Evolutionary conservation across 2,329 filamentous ascomycete species (phyloP).

Genomic region (Mycosphaerella sp.): DNA sequence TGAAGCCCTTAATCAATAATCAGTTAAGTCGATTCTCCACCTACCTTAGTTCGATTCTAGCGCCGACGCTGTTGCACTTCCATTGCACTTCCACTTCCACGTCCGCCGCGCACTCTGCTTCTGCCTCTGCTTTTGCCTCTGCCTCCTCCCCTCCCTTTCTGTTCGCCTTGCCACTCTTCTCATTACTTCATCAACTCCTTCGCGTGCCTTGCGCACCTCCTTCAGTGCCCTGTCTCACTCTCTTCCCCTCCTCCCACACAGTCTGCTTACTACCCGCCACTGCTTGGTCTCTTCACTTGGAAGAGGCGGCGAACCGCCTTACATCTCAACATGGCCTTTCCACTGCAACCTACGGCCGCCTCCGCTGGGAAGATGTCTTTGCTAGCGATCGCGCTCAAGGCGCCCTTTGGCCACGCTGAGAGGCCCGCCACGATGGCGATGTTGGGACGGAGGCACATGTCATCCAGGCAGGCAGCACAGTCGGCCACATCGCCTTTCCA

Average conservation of each 20-base stretch:
- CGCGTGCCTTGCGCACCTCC: conserved; percentile 1
- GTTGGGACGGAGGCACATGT: conserved; percentile 32
- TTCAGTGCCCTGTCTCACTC: not conserved
- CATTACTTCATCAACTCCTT: not conserved
- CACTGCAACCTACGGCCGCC: conserved; percentile 44
- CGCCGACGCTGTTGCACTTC: no score
- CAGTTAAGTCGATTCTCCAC: no score
- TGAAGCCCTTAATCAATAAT: no score
- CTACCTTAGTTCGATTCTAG: no score
- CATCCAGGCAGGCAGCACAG: conserved; percentile 16
- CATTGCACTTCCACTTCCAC: no score
- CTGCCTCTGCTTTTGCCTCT: no score
- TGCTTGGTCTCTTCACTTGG: conserved; percentile 3
- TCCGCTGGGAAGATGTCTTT: conserved; percentile 36
- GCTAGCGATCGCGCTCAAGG: conserved; percentile 35
- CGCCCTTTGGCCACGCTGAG: conserved; percentile 19
- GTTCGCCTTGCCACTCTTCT: no score
- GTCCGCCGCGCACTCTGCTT: no score
- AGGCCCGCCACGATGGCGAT: not conserved
- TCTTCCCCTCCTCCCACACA: not conserved
- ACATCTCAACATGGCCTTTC: conserved; percentile 45
- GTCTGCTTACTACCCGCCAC: not conserved
- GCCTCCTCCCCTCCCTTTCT: no score
- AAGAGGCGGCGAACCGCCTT: conserved; percentile 11
- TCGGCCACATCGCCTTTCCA: conserved; percentile 11